Conservation (phyloP, 1,284 basidiomycete species). For the Ustilago cynodontis region DNA sequence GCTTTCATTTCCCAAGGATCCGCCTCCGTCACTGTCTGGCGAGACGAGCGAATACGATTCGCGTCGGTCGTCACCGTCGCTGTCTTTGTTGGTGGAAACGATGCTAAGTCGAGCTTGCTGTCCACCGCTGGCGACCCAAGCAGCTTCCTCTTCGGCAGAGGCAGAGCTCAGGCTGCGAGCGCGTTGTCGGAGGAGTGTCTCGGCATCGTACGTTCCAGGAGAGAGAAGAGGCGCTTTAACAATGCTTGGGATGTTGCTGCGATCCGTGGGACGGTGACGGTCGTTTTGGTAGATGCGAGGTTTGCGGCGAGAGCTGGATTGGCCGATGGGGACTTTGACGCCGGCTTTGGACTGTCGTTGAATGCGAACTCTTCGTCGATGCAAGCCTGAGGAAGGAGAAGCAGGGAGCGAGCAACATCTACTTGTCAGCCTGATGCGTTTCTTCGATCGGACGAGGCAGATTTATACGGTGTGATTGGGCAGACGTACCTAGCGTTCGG, state of each 20-base stretch:
- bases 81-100: slow-evolving; percentile 12
- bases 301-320: slow-evolving; percentile 25
- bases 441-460: slow-evolving; percentile 1
- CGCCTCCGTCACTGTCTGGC: slow-evolving; percentile 20
- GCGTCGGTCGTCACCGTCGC: slow-evolving; percentile 12
- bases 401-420: not conserved
- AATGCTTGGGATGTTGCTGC: slow-evolving; percentile 41
- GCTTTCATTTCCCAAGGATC: slow-evolving; percentile 11
- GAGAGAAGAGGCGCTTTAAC: slow-evolving; percentile 53
- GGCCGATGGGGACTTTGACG: slow-evolving; percentile 16
- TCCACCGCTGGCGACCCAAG: slow-evolving; percentile 57
- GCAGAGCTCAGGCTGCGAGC: slow-evolving; percentile 51
- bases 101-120: slow-evolving; percentile 43
- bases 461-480: not conserved
- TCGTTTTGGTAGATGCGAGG: slow-evolving; percentile 36
- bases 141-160: slow-evolving; percentile 48
- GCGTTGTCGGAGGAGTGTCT: slow-evolving; percentile 59
- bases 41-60: slow-evolving; percentile 11
- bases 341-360: slow-evolving; percentile 30
- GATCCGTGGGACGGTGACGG: slow-evolving; percentile 40
- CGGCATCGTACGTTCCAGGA: slow-evolving; percentile 63
- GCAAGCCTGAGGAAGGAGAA: slow-evolving; percentile 31
- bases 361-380: slow-evolving; percentile 54
- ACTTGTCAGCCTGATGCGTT: not conserved
- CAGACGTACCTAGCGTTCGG: slow-evolving; percentile 59